Evolutionary conservation across 2,329 filamentous ascomycete species (phyloP), one percentile per base, ranked within the genome.

Genomic region (Remersonia thermophila): DNA sequence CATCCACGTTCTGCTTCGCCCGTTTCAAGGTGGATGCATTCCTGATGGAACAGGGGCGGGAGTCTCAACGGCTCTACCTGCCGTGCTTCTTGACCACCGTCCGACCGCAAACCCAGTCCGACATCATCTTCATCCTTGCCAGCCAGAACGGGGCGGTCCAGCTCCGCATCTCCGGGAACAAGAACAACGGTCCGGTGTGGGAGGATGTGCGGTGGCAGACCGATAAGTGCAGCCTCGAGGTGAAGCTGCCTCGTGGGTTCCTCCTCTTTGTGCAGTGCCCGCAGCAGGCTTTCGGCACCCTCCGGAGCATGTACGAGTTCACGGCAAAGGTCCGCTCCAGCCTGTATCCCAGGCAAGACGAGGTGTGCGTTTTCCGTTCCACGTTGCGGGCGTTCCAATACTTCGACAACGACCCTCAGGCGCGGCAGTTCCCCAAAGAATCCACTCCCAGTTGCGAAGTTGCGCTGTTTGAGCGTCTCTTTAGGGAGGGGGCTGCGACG

Each of bases 241-340:
- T 93, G 27, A 73, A 72, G 41, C 60, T 94, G 13, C 80, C 83
- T 1, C 75, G 83, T 45, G 83, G 83, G 1, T 89, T 91, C 51
- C 62, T 79, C 39, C 60, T 93, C 29, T 72, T 71, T 14, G 61
- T 91, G 13, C 75, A 80, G 44, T 77, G 86, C 52, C 68, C 67
- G 11, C 81, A 86, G 48, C 63, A 71, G n/a, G 84, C 93, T 52
- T 93, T 82, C 60, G 73, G 78, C 42, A 77, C 73, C 43, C 59
- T 93, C 9, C 87, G 80, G 74, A 81, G 76, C 48, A 84, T 93
- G 57, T 84, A 86, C 46, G 84, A 93, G 41, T 89, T 93, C 54
- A 83, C 81, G 17, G 72, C 71, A 45, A 84, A 82, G 49, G 74
- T 89, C 2, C 80, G 86, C 51, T 67, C 69, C 17, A 82, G 75